Percentiles rank a stretch among this genome's conserved stretches.
These are phyloP conservation scores for Fusarium nanum DNA, from an alignment of 2,329 filamentous ascomycete genomes.

Conservation along the genomic window DNA sequence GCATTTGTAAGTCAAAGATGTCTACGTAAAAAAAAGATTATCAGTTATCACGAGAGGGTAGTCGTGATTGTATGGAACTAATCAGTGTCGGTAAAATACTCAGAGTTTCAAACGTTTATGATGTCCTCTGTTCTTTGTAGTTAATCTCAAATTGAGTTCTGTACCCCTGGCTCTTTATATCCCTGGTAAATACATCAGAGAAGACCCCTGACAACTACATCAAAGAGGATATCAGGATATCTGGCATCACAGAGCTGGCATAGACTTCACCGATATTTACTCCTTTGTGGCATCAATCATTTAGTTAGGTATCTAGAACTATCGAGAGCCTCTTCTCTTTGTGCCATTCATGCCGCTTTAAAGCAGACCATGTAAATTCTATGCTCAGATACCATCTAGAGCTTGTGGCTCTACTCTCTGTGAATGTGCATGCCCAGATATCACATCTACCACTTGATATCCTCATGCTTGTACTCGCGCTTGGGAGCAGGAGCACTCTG, in stretches of 20 bases:
- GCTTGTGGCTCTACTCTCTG: neutral
- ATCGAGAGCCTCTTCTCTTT: neutral
- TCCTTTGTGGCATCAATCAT: neutral
- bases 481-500: neutral
- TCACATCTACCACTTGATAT: constrained; percentile 25
- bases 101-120: no score
- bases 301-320: neutral
- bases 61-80: no score
- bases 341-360: neutral
- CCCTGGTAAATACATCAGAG: neutral
- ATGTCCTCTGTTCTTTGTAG: neutral
- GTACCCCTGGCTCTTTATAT: neutral
- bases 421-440: neutral
- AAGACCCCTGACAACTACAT: neutral
- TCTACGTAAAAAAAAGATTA: neutral
- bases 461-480: neutral
- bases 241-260: neutral
- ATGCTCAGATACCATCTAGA: neutral
- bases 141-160: neutral
- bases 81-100: no score
- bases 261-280: neutral
- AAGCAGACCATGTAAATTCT: neutral
- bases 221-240: neutral
- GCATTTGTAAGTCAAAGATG: neutral
- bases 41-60: neutral